Conservation (phyloP, 2,329 filamentous ascomycete species). For the Dendryphion nanum region DNA sequence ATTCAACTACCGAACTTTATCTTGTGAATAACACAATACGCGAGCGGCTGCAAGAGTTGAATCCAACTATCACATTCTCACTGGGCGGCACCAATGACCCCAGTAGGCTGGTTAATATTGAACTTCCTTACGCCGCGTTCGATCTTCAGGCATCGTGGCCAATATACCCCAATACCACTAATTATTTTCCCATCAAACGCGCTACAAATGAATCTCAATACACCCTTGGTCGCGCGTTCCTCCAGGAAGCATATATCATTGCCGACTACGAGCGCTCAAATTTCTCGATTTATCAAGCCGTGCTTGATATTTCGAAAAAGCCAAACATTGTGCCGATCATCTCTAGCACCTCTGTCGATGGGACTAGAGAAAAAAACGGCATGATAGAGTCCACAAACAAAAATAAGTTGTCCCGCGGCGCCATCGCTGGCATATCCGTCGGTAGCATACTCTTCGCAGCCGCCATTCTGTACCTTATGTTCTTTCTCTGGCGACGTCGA, state of each 20-base stretch:
- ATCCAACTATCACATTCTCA: not conserved
- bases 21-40: slow-evolving; percentile 23
- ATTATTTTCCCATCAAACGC: slow-evolving; percentile 32
- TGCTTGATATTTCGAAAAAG: slow-evolving; percentile 19
- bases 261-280: slow-evolving; percentile 36
- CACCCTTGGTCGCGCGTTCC: slow-evolving; percentile 34
- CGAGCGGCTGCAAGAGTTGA: slow-evolving; percentile 10
- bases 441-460: slow-evolving; percentile 24
- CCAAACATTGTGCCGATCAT: slow-evolving; percentile 20
- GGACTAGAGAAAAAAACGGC: too few relatives aligned
- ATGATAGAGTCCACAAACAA: too few relatives aligned
- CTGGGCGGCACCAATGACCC: not conserved
- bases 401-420: slow-evolving; percentile 21
- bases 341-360: not conserved
- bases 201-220: slow-evolving; percentile 18
- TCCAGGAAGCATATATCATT: slow-evolving; percentile 39
- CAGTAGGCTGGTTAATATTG: slow-evolving; percentile 13
- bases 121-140: slow-evolving; percentile 30
- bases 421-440: slow-evolving; percentile 33
- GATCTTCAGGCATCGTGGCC: slow-evolving; percentile 15
- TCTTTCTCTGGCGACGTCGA: slow-evolving; percentile 28
- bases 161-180: slow-evolving; percentile 7
- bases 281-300: slow-evolving; percentile 30
- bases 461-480: too few relatives aligned
- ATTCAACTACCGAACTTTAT: slow-evolving; percentile 24